Base-by-base conservation (phyloP, 2,329 filamentous ascomycete genomes). In the Verticillium nubilum region DNA sequence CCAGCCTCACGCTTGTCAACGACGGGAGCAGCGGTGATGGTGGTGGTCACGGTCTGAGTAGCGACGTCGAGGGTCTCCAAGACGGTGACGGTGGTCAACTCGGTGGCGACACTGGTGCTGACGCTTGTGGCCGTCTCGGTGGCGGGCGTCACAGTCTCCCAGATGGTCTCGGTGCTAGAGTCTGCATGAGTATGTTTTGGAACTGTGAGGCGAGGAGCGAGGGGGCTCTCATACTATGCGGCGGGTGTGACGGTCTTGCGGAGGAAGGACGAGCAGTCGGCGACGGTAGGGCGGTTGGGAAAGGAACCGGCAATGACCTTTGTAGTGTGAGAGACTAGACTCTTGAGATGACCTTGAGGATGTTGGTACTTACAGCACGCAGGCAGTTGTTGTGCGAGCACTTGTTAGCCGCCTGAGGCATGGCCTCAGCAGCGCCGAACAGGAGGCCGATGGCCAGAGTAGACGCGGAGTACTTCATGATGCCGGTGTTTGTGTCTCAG, bases 251-350 rank as follows among this genome's bases (percentile, higher is more conserved):
- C 27, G 1, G 61, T 57, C 23, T 29, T 50, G 0, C 5, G 53
- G 52, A 59, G 33, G 50, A 61, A 62, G 29, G 26, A 47, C 17
- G 52, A 57, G 9, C 61, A 62, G 52, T 62, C 57, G 13, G n/a
- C 52, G 28, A 29, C n/a, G 17, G 52, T 35, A 12, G 52, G 52
- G 23, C 52, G 52, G 15, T 54, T 13, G 7, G 52, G 52, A n/a
- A 54, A 54, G 4, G 17, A 23, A 17, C 52, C 28, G 12, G 52
- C 52, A 26, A 50, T 50, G 13, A 50, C 42, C 42, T 50, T 7
- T 6, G 17, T 2, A 4, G 12, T 4, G 42, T 23, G 4, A 19
- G 13, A 17, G n/a, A 10, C 12, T 19, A 23, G 42, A 3, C 1
- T 13, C 10, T 23, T 10, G 42, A 25, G 4, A 1, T 12, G 12